phyloP scores from a whole-genome alignment of 192 early-diverging fungal genomes.

The Diversispora eburnea region DNA sequence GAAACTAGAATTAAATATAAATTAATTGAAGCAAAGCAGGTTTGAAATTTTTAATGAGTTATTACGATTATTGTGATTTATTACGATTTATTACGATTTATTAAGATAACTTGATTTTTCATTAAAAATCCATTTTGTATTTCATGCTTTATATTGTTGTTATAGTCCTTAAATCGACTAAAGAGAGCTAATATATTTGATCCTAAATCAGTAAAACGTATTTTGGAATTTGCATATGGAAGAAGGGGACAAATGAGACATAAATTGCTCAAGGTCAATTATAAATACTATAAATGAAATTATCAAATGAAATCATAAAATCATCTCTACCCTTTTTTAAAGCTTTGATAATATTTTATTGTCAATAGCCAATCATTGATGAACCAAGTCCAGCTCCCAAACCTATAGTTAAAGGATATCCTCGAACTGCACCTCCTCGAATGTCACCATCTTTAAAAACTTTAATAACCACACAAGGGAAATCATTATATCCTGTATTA shows the following conservation, averaged over 20 bases:
- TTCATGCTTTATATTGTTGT: neutral
- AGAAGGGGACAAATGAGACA: constrained; percentile 14
- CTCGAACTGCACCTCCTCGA: constrained; percentile 15
- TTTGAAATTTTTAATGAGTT: neutral
- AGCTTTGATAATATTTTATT: neutral
- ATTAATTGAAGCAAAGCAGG: constrained; percentile 13
- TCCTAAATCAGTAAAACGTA: constrained; percentile 10
- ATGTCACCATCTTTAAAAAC: constrained; percentile 13
- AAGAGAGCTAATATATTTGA: constrained; percentile 26
- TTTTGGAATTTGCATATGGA: constrained; percentile 23
- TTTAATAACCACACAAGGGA: constrained; percentile 13
- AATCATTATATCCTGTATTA: constrained; percentile 12
- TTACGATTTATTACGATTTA: neutral
- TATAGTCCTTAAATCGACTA: constrained; percentile 1
- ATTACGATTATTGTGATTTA: neutral
- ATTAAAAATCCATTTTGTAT: neutral
- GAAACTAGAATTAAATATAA: constrained; percentile 12
- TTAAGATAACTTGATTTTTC: too few species aligned
- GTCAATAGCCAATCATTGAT: constrained; percentile 4
- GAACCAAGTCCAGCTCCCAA: neutral
- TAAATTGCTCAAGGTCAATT: constrained; percentile 7
- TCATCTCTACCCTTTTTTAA: neutral
- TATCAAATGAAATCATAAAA: neutral
- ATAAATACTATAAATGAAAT: neutral
- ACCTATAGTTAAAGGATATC: constrained; percentile 6